Percentiles rank a stretch among this genome's conserved stretches.
Conservation (phyloP, 805 yeast genomes). For the Yarrowia yakushimensis region DNA sequence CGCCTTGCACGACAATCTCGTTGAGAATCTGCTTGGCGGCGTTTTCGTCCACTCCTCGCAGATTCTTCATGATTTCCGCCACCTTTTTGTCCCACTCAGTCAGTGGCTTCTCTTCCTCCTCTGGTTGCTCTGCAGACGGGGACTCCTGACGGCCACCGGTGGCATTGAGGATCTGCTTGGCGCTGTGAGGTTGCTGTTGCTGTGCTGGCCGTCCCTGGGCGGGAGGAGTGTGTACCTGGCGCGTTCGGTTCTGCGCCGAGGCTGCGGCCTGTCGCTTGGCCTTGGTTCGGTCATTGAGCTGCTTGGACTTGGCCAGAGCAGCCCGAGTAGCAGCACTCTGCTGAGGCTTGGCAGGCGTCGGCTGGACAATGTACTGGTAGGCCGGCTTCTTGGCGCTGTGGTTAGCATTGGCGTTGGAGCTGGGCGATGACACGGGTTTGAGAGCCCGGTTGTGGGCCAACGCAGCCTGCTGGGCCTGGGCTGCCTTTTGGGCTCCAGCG, state of each 20-base stretch:
- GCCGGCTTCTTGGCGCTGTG: constrained; percentile 18
- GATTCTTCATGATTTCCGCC: constrained; percentile 37
- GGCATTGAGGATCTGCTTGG: not conserved
- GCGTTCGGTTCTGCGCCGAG: constrained; percentile 4
- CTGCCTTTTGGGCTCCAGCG: constrained; percentile 6
- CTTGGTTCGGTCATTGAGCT: constrained; percentile 18
- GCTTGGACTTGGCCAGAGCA: constrained; percentile 18
- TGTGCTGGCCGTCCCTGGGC: not conserved
- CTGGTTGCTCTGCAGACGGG: not conserved
- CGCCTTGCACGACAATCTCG: constrained; percentile 86
- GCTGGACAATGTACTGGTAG: constrained; percentile 19
- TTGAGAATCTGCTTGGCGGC: constrained; percentile 82
- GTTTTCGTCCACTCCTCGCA: constrained; percentile 66
- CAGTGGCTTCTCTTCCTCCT: constrained; percentile 23
- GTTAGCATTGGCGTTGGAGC: constrained; percentile 3
- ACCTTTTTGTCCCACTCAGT: constrained; percentile 38
- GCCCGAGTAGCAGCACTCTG: constrained; percentile 23
- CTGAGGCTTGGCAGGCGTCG: constrained; percentile 10
- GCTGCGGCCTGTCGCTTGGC: constrained; percentile 23
- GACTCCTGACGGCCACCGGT: not conserved
- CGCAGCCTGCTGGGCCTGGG: constrained; percentile 19
- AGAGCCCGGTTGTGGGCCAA: constrained; percentile 14
- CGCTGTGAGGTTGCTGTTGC: not conserved
- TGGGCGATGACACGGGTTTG: constrained; percentile 13
- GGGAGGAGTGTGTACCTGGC: constrained; percentile 11